These are phyloP conservation scores for Globisporangium mamillatum DNA, from an alignment of 352 stramenopile species.

Conservation along the genomic window DNA sequence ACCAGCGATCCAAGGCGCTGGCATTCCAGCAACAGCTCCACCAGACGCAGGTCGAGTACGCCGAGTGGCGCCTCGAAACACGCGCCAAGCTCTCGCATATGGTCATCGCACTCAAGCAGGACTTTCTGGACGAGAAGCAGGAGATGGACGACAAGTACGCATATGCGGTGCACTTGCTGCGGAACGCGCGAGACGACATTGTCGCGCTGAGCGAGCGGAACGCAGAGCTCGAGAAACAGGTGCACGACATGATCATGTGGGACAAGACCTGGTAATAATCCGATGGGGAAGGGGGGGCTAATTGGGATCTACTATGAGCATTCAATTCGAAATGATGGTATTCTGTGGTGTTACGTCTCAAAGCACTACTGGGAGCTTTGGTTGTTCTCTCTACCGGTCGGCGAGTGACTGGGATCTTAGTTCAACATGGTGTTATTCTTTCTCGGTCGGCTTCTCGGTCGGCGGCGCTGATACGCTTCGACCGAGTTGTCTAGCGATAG, in stretches of 20 bases:
- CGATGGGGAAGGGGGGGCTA: no score
- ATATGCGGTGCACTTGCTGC: constrained; percentile 46
- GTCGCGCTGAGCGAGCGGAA: constrained; percentile 50
- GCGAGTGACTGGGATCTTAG: neutral
- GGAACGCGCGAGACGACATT: constrained; percentile 65
- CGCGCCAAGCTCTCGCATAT: constrained; percentile 44
- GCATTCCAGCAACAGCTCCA: constrained; percentile 60
- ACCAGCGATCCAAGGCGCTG: constrained; percentile 44
- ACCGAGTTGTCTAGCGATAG: neutral
- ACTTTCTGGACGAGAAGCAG: constrained; percentile 46
- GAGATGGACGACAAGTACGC: constrained; percentile 52
- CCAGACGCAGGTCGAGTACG: constrained; percentile 50
- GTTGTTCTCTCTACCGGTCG: neutral
- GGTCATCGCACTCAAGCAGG: constrained; percentile 45
- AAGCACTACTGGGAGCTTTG: neutral
- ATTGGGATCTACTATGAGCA: no score
- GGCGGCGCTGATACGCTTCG: neutral
- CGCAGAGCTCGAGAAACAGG: constrained; percentile 46
- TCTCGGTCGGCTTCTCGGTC: neutral
- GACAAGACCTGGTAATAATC: constrained; percentile 32
- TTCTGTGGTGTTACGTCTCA: neutral
- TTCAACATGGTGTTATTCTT: neutral
- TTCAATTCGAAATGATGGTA: no score
- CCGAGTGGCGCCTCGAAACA: constrained; percentile 49
- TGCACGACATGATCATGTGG: constrained; percentile 34